Base-by-base conservation (phyloP, 148 eudicot genomes). In the Talinum fruticosum region DNA sequence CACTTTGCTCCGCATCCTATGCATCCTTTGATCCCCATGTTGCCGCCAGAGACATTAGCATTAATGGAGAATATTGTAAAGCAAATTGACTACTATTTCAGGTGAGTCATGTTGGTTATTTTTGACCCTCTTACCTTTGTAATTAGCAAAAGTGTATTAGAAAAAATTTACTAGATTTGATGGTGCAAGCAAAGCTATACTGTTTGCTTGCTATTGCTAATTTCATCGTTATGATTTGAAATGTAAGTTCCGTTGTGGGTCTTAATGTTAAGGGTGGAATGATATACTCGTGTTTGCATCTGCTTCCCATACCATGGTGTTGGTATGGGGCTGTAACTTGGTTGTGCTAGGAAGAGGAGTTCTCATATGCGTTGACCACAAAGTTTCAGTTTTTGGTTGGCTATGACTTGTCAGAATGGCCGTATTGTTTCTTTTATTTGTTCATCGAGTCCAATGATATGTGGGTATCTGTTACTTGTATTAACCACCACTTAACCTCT, bases 51-150 rank as follows among this genome's bases (percentile, higher is more conserved):
- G 75, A 80, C 75, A 8, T 38, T 82, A 71, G 86, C 84, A 66
- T 86, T 93, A 87, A 88, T 85, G 86, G 86, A 81, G 59, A 82
- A 77, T 75, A 82, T 95, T 21, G 73, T 88, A 71, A 91, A 83
- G 89, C 99, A 95, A 78, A 91, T 95, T 80, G 97, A 95, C 78
- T 95, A 95, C 82, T 95, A 95, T 79, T 95, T 95, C 89, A 89
- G 98, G 98, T 95, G 76, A 45, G 83, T 85, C 26, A 29, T 62
- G 66, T 64, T 71, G 61, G 6, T 64, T 77, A 24, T 69, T 29
- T 54, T 59, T 16, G 44, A 6, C 33, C 23, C 14, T 36, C 47
- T 36, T 37, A 36, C 5, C 32, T 34, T 68, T 1, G 5, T 47
- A 3, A 47, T 3, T 47, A 8, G 2, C 7, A 14, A 47, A 47